Conservation (phyloP, 1,284 basidiomycete species). For the Cryptococcus sp. region DNA sequence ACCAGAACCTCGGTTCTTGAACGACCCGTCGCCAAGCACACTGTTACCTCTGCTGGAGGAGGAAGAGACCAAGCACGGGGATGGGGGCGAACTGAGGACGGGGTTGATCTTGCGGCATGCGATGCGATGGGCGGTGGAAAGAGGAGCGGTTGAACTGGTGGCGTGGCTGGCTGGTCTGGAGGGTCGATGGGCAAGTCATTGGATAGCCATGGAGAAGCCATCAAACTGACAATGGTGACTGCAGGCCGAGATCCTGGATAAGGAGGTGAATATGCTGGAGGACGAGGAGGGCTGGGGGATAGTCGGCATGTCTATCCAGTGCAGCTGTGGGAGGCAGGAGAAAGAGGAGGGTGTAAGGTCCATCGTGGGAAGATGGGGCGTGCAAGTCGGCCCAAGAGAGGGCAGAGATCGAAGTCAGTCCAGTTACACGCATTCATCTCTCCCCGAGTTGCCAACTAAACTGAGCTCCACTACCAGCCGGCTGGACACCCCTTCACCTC, state of each 20-base stretch:
- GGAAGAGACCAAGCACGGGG: constrained; percentile 3
- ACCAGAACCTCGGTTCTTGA: constrained; percentile 18
- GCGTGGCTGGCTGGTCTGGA: constrained; percentile 33
- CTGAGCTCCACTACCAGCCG: constrained; percentile 55
- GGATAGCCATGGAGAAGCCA: background rate
- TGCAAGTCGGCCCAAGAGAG: constrained; percentile 27
- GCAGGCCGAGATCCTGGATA: constrained; percentile 37
- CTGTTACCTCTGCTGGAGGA: constrained; percentile 18
- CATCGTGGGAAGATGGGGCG: constrained; percentile 70
- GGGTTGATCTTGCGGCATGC: constrained; percentile 37
- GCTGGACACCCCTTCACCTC: constrained; percentile 95
- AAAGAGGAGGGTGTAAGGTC: constrained; percentile 81
- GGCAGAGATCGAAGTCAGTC: constrained; percentile 26
- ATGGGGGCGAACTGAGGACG: constrained; percentile 6
- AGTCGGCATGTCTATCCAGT: constrained; percentile 73
- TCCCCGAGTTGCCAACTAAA: background rate
- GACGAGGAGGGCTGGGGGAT: constrained; percentile 81
- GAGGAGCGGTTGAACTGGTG: constrained; percentile 39
- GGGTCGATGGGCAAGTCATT: constrained; percentile 33
- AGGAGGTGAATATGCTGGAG: constrained; percentile 46
- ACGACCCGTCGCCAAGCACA: constrained; percentile 16
- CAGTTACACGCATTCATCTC: no score
- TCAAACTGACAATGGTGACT: background rate
- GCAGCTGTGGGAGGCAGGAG: constrained; percentile 68
- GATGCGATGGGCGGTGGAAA: constrained; percentile 34